Evolutionary conservation across 371 early-diverging fungal genomes (phyloP), one percentile per base, ranked within the genome.

Genomic region (Phascolomyces articulosus): DNA sequence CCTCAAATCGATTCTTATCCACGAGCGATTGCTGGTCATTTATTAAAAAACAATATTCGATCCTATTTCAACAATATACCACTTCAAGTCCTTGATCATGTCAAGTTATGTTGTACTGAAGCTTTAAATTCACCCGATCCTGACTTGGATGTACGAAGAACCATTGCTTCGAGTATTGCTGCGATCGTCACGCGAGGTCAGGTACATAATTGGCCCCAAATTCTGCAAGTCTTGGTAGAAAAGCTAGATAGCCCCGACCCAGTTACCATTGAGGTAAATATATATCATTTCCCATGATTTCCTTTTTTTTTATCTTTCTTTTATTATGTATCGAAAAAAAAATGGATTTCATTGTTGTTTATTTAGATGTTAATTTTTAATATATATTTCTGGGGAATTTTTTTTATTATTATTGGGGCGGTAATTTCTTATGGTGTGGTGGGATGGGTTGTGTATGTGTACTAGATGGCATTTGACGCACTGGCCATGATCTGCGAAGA

Each of bases 401-500:
- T 51, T 8, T 34, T 21, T n/a, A n/a, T n/a, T n/a, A n/a, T n/a
- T n/a, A n/a, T 4, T 31, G 3, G 29, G 27, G 24, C 47, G 40
- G 40, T 18, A 44, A 44, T 28, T 10, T 44, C 2, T 34, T 11
- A 34, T 34, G 34, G 34, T 34, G 34, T 6, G 18, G 41, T 44
- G 44, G 16, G 4, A 4, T 44, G 8, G 8, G 20, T 31, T 49
- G 2, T 44, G 10, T 64, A 26, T 57, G 3, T 38, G 26, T 21
- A 28, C 54, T 75, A 94, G 95, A 91, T 93, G 63, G 85, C 93
- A 3, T 90, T 93, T 70, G 88, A 89, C 69, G 91, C 93, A 4
- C 68, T 98, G 67, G 82, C 86, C 73, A 96, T 93, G 78, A 91
- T 97, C 59, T 95, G 97, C 77, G 97, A 97, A 69, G 98, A 97